phyloP scores from a whole-genome alignment of 176 grass and related monocot genomes.

The Eremochloa ophiuroides region DNA sequence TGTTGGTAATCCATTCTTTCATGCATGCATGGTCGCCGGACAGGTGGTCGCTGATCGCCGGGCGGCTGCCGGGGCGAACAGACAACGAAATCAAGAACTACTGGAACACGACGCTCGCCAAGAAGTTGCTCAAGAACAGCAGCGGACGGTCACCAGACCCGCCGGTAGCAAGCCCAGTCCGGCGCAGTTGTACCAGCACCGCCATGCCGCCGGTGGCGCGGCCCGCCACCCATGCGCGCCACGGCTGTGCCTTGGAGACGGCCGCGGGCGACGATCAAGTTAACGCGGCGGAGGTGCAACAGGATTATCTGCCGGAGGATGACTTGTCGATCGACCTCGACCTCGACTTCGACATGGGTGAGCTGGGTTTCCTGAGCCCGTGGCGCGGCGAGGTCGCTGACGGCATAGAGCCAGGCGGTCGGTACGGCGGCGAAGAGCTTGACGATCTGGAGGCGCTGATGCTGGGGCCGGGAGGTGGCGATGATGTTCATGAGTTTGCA shows the following conservation, averaged over 20 bases:
- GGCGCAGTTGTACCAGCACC: conserved; percentile 33
- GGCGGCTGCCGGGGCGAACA: conserved; percentile 42
- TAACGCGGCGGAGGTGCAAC: neutral
- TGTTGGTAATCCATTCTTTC: neutral
- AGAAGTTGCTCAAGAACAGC: neutral
- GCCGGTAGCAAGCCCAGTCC: neutral
- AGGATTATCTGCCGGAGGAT: neutral
- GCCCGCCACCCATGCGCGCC: neutral
- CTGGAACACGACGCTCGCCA: conserved; percentile 45
- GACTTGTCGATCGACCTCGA: conserved; percentile 14
- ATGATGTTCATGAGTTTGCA: neutral
- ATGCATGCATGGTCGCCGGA: neutral
- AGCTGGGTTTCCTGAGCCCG: conserved; percentile 31
- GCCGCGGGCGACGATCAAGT: neutral
- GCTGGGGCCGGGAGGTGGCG: neutral
- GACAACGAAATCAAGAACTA: conserved; percentile 64
- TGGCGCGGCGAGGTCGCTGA: neutral
- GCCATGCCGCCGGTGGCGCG: neutral
- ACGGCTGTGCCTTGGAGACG: neutral
- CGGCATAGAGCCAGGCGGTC: neutral
- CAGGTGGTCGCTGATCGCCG: conserved; percentile 47
- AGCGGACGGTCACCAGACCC: neutral
- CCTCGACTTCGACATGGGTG: conserved; percentile 10
- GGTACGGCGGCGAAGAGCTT: neutral
- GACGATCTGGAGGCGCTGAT: conserved; percentile 31